A percentile compares a stretch with the other conserved stretches of the same genome.
Conservation (phyloP, 768 basidiomycete species). For the Amyloporia xantha region DNA sequence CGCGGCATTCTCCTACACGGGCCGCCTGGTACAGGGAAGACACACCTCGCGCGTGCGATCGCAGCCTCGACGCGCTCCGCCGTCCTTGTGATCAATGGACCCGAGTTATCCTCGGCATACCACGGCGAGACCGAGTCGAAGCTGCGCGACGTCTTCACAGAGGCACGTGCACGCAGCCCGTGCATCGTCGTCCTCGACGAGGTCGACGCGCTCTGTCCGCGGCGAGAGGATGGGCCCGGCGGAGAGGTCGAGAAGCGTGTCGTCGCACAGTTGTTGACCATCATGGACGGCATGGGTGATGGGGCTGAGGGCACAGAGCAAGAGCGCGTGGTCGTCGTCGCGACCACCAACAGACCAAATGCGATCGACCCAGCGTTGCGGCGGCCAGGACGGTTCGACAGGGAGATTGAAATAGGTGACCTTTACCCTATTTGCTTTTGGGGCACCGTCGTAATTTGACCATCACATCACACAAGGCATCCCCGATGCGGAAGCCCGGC, state of each 20-base stretch:
- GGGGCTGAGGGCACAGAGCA: slow-evolving; percentile 33
- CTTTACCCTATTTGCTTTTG: slow-evolving; percentile 6
- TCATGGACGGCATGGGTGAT: slow-evolving; percentile 82
- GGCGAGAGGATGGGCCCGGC: slow-evolving; percentile 81
- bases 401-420: slow-evolving; percentile 91
- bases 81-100: slow-evolving; percentile 92
- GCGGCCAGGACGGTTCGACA: slow-evolving; percentile 85
- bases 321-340: slow-evolving; percentile 84
- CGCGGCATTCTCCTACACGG: slow-evolving; percentile 92
- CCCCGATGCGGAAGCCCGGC: slow-evolving; percentile 80
- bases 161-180: slow-evolving; percentile 75
- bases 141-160: slow-evolving; percentile 82
- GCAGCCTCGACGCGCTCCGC: slow-evolving; percentile 80
- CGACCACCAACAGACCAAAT: slow-evolving; percentile 92
- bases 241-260: slow-evolving; percentile 96
- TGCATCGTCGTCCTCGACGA: slow-evolving; percentile 96
- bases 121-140: slow-evolving; percentile 96
- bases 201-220: slow-evolving; percentile 90
- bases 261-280: slow-evolving; percentile 89
- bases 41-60: slow-evolving; percentile 91
- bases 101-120: slow-evolving; percentile 90
- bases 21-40: slow-evolving; percentile 97
- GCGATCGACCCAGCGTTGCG: slow-evolving; percentile 91
- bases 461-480: slow-evolving; percentile 52
- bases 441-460: neutral